A percentile compares a stretch with the other conserved stretches of the same genome.
Conservation (phyloP, 2,329 filamentous ascomycete genomes). For the Ophiocordyceps unilateralis region DNA sequence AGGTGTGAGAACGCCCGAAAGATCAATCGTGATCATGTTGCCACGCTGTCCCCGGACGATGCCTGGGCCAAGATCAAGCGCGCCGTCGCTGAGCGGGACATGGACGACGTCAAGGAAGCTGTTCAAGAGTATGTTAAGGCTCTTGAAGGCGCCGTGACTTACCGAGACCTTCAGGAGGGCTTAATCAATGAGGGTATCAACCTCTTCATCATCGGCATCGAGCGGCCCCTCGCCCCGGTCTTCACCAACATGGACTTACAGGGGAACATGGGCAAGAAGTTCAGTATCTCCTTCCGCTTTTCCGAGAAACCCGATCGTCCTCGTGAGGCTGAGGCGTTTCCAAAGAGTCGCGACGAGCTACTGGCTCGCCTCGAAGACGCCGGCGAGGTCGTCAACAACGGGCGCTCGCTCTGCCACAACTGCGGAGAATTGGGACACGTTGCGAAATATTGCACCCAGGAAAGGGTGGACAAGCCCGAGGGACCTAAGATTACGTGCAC, state of each 20-base stretch:
- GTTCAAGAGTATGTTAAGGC: slow-evolving; percentile 45
- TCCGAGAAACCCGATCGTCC: slow-evolving; percentile 37
- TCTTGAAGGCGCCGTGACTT: slow-evolving; percentile 33
- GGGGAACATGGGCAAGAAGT: slow-evolving; percentile 48
- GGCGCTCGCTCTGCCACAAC: slow-evolving; percentile 43
- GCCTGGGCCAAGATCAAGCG: slow-evolving; percentile 39
- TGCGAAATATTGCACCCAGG: slow-evolving; percentile 40
- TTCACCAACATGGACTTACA: slow-evolving; percentile 59
- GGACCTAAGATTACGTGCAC: slow-evolving; percentile 37
- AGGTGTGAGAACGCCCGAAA: slow-evolving; percentile 43
- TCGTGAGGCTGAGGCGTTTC: slow-evolving; percentile 43
- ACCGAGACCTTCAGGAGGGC: slow-evolving; percentile 40
- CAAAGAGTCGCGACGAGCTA: slow-evolving; percentile 40
- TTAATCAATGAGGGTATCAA: slow-evolving; percentile 36
- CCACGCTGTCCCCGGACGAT: slow-evolving; percentile 30
- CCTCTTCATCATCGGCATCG: slow-evolving; percentile 44
- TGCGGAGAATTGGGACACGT: slow-evolving; percentile 49
- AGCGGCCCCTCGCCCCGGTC: slow-evolving; percentile 36
- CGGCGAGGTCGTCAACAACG: slow-evolving; percentile 43
- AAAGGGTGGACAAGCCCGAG: slow-evolving; percentile 30
- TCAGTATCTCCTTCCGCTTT: slow-evolving; percentile 45
- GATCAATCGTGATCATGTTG: slow-evolving; percentile 33
- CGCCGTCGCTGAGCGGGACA: slow-evolving; percentile 35
- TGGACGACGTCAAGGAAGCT: slow-evolving; percentile 45
- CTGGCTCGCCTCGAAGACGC: slow-evolving; percentile 45